Evolutionary conservation across 1,139 yeast species (phyloP).

Genomic region (Suhomyces chickasaworum): DNA sequence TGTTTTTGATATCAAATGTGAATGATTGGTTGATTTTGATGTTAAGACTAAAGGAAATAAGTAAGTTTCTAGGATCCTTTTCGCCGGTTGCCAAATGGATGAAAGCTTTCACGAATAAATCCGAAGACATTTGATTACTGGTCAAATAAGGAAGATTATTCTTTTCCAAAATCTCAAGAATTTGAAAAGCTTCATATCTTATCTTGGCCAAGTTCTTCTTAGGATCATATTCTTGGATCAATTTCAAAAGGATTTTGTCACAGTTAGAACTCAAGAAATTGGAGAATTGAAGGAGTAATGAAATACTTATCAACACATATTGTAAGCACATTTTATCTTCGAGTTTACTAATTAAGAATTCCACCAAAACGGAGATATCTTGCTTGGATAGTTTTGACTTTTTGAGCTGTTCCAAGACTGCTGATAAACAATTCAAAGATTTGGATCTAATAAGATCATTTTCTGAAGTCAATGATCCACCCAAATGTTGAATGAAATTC

Average conservation of each 20-base stretch:
- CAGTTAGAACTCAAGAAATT: slow-evolving; percentile 37
- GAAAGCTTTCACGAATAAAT: slow-evolving; percentile 55
- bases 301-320: slow-evolving; percentile 58
- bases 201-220: slow-evolving; percentile 64
- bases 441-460: slow-evolving; percentile 52
- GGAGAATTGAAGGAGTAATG: slow-evolving; percentile 52
- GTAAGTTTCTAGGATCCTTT: slow-evolving; percentile 87
- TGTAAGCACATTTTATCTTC: slow-evolving; percentile 61
- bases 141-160: slow-evolving; percentile 21
- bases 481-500: slow-evolving; percentile 55
- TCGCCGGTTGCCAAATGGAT: slow-evolving; percentile 79
- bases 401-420: slow-evolving; percentile 45
- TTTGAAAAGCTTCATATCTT: slow-evolving; percentile 59
- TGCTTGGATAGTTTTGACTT: slow-evolving; percentile 48
- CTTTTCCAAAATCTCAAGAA: slow-evolving; percentile 43
- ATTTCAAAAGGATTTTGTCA: slow-evolving; percentile 39
- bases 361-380: slow-evolving; percentile 67
- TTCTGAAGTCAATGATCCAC: slow-evolving; percentile 66
- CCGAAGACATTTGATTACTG: slow-evolving; percentile 24
- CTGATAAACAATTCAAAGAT: slow-evolving; percentile 62
- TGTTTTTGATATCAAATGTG: slow-evolving; percentile 35
- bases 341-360: slow-evolving; percentile 64
- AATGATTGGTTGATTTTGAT: slow-evolving; percentile 49
- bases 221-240: slow-evolving; percentile 57
- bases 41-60: slow-evolving; percentile 68